These are phyloP conservation scores for Calamus simplicifolius DNA, from an alignment of 176 grass and related monocot genomes.

Conservation along the genomic window DNA sequence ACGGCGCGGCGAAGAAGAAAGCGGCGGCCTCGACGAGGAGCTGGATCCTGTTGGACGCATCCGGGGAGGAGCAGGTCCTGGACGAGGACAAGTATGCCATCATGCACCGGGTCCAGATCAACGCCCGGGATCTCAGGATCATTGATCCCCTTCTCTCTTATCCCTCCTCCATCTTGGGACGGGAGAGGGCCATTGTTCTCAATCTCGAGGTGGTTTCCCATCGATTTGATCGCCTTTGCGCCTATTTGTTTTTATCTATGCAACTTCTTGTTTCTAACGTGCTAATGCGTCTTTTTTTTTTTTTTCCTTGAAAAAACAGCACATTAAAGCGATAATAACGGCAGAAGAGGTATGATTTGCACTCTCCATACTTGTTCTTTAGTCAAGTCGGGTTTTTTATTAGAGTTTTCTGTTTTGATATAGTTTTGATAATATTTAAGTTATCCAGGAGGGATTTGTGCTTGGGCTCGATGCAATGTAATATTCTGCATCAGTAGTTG, in stretches of 20 bases:
- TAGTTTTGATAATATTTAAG: not conserved
- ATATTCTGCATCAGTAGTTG: no score
- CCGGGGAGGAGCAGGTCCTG: slow-evolving; percentile 61
- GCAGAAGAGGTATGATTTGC: slow-evolving; percentile 62
- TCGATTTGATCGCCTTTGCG: not conserved
- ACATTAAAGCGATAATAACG: slow-evolving; percentile 98
- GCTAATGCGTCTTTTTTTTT: slow-evolving; percentile 1
- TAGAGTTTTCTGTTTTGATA: not conserved
- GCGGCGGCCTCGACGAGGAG: slow-evolving; percentile 56
- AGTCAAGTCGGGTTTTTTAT: not conserved
- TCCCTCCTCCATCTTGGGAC: slow-evolving; percentile 88
- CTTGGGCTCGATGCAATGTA: no score
- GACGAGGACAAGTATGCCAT: slow-evolving; percentile 96
- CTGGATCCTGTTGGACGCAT: slow-evolving; percentile 76
- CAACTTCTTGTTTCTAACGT: slow-evolving; percentile 13
- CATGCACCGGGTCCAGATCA: slow-evolving; percentile 93
- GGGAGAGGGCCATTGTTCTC: slow-evolving; percentile 93
- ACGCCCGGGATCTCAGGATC: slow-evolving; percentile 92
- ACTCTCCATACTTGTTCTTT: not conserved
- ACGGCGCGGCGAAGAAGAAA: slow-evolving; percentile 13
- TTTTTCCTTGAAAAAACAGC: slow-evolving; percentile 37
- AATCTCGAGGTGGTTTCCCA: slow-evolving; percentile 65
- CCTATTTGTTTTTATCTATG: not conserved
- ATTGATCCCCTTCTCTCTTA: slow-evolving; percentile 94
- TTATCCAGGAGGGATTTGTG: no score